Evolutionary conservation across 2,329 filamentous ascomycete species (phyloP).

Genomic region (Aureobasidium sp.): DNA sequence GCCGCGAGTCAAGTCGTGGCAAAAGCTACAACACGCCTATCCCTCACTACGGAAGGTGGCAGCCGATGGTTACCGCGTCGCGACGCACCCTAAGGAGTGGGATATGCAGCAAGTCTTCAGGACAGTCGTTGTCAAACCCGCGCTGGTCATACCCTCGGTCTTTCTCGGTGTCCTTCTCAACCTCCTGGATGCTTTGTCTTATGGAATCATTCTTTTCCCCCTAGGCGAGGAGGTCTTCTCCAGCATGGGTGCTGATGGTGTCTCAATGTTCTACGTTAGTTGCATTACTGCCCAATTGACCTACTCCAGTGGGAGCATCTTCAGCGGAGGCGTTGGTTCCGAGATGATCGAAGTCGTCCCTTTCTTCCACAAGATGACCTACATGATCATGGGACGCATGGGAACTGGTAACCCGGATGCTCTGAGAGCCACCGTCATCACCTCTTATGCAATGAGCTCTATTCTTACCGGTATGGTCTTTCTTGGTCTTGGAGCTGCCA

Average conservation of each 20-base stretch:
- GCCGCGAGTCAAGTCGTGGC: conserved; percentile 21
- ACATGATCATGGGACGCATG: conserved; percentile 70
- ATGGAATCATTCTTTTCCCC: conserved; percentile 80
- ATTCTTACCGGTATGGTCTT: conserved; percentile 87
- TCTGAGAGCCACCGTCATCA: conserved; percentile 88
- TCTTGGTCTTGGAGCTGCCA: conserved; percentile 79
- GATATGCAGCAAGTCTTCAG: conserved; percentile 57
- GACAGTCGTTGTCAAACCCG: conserved; percentile 56
- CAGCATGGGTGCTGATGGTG: conserved; percentile 80
- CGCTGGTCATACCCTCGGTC: conserved; percentile 72
- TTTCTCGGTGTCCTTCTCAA: conserved; percentile 84
- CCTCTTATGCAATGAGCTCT: conserved; percentile 82
- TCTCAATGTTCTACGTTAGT: conserved; percentile 98
- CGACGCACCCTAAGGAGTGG: conserved; percentile 63
- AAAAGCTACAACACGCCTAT: conserved; percentile 24
- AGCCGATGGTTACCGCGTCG: conserved; percentile 21
- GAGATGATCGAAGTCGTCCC: conserved; percentile 98
- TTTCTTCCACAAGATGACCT: conserved; percentile 98
- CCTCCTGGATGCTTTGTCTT: conserved; percentile 87
- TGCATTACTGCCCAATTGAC: conserved; percentile 89
- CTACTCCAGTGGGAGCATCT: conserved; percentile 82
- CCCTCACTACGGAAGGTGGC: conserved; percentile 19
- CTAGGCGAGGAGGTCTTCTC: conserved; percentile 80
- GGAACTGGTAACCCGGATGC: conserved; percentile 74
- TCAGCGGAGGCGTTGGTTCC: conserved; percentile 84